phyloP scores from a whole-genome alignment of 1,139 yeast species.

The Debaryomyces nepalensis region DNA sequence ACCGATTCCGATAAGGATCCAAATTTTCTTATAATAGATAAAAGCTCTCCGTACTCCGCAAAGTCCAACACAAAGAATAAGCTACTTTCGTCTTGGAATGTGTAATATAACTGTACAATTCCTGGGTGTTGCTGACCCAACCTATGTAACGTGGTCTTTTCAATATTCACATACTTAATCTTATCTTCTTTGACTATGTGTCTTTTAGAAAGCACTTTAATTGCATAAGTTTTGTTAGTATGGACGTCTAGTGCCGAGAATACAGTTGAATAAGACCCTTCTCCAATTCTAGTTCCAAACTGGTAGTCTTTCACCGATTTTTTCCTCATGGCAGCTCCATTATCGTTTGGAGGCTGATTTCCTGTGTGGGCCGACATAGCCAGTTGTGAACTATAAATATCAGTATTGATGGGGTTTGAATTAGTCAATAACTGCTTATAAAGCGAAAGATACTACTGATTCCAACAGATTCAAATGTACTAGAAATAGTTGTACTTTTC shows the following conservation, averaged over 20 bases:
- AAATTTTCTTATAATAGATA: conserved; percentile 70
- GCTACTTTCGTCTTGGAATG: conserved; percentile 77
- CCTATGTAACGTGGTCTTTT: conserved; percentile 73
- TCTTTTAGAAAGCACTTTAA: conserved; percentile 72
- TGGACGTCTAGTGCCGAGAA: conserved; percentile 66
- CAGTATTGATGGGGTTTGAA: not conserved
- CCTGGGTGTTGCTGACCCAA: conserved; percentile 70
- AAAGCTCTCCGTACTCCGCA: conserved; percentile 79
- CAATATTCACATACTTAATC: conserved; percentile 79
- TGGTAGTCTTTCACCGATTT: conserved; percentile 68
- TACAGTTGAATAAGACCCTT: conserved; percentile 83
- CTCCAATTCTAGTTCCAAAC: conserved; percentile 74
- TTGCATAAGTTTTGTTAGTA: conserved; percentile 65
- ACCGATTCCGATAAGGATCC: conserved; percentile 82
- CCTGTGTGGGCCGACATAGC: conserved; percentile 10
- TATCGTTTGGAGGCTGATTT: conserved; percentile 6
- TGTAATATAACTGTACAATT: conserved; percentile 71
- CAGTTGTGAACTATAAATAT: conserved; percentile 1
- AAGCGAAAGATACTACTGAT: not conserved
- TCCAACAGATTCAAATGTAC: conserved; percentile 1
- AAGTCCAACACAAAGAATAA: conserved; percentile 76
- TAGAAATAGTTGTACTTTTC: not conserved
- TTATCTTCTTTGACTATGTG: conserved; percentile 80
- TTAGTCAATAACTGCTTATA: not conserved
- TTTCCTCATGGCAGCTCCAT: conserved; percentile 17